Evolutionary conservation across 2,329 filamentous ascomycete genomes (phyloP).

Genomic region (Cryphonectria naterciae): DNA sequence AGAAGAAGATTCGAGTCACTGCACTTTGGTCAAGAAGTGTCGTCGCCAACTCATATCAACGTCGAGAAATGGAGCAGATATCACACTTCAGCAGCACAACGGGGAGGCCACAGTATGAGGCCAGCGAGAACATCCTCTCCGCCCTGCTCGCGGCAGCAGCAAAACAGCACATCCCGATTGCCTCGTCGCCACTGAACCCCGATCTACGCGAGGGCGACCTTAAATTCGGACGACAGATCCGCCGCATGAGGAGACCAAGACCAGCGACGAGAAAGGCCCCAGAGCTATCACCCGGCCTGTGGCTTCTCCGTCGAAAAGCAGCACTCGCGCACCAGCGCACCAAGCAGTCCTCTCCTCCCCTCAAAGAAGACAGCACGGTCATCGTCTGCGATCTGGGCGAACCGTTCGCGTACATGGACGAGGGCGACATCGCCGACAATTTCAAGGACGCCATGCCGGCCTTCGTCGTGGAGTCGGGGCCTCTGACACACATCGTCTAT

Average conservation of each 20-base stretch:
- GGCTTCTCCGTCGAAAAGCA: constrained; percentile 26
- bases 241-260: constrained; percentile 18
- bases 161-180: constrained; percentile 26
- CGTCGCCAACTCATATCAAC: neutral
- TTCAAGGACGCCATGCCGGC: constrained; percentile 12
- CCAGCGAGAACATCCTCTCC: constrained; percentile 20
- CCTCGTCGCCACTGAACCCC: constrained; percentile 28
- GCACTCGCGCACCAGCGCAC: constrained; percentile 23
- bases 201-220: constrained; percentile 18
- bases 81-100: constrained; percentile 4
- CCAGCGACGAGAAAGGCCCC: constrained; percentile 22
- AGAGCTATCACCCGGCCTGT: constrained; percentile 23
- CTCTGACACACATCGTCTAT: constrained; percentile 21
- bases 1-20: neutral
- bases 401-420: constrained; percentile 8
- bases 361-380: neutral
- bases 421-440: constrained; percentile 6
- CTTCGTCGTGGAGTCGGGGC: constrained; percentile 10
- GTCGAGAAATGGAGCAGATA: constrained; percentile 22
- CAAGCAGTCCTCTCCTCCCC: neutral
- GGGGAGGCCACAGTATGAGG: constrained; percentile 4
- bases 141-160: constrained; percentile 24
- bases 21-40: neutral
- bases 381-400: neutral
- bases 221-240: constrained; percentile 13